phyloP scores from a whole-genome alignment of 2,329 filamentous ascomycete species.

The Colletotrichum viniferum region DNA sequence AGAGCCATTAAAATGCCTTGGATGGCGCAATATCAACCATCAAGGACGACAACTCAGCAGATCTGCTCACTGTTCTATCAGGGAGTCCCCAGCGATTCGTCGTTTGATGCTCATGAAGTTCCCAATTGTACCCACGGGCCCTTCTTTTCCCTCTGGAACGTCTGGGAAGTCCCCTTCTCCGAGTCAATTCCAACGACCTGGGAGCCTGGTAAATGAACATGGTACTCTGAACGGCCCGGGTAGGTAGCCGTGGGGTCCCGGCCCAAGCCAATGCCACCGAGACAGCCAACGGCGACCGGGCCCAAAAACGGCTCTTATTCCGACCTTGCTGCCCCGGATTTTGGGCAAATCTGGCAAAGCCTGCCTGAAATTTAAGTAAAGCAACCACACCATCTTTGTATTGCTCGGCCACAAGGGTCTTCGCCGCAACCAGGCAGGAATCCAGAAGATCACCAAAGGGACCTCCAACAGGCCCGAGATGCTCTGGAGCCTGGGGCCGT shows the following conservation, averaged over 20 bases:
- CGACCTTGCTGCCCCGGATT: constrained; percentile 24
- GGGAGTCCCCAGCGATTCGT: constrained; percentile 4
- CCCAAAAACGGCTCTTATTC: constrained; percentile 16
- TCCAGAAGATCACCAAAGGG: constrained; percentile 20
- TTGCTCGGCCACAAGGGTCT: constrained; percentile 18
- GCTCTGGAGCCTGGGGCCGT: not conserved
- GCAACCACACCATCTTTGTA: constrained; percentile 1
- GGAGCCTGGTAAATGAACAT: constrained; percentile 8
- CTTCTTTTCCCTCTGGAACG: not conserved
- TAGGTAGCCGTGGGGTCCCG: constrained; percentile 21
- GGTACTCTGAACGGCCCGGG: constrained; percentile 20
- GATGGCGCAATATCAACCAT: constrained; percentile 16
- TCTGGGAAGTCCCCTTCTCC: constrained; percentile 11
- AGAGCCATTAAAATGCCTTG: constrained; percentile 11
- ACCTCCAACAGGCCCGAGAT: constrained; percentile 5
- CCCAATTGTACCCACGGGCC: constrained; percentile 13
- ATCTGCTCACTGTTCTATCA: not conserved
- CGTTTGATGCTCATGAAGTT: constrained; percentile 23
- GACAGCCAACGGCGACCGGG: constrained; percentile 18
- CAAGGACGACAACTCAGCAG: constrained; percentile 15
- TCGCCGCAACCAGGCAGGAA: constrained; percentile 19
- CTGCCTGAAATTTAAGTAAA: constrained; percentile 18
- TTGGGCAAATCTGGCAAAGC: constrained; percentile 7
- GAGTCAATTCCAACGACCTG: constrained; percentile 6
- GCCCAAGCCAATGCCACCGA: constrained; percentile 12